Conservation (phyloP, 2,329 filamentous ascomycete genomes). For the Ophiocordyceps sinensis region DNA sequence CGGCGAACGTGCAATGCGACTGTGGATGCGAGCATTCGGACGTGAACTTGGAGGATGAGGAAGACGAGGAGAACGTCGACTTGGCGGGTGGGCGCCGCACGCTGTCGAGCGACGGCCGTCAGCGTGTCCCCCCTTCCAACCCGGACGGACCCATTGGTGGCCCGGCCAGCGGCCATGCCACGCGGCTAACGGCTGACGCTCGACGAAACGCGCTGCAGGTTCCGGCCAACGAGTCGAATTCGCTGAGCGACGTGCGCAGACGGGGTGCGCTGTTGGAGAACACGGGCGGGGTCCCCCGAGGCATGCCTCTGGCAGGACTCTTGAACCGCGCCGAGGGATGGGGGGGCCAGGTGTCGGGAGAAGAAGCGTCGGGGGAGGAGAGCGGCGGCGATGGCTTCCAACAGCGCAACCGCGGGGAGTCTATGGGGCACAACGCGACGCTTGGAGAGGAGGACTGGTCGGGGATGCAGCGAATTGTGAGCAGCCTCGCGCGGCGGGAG, state of each 20-base stretch:
- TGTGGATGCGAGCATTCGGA: slow-evolving; percentile 42
- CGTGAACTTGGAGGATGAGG: slow-evolving; percentile 37
- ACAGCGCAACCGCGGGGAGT: background rate
- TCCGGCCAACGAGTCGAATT: background rate
- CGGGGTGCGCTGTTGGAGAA: background rate
- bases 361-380: slow-evolving; percentile 1
- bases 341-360: background rate
- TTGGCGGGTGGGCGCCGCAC: slow-evolving; percentile 4
- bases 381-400: background rate
- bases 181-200: background rate
- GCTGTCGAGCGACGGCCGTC: background rate
- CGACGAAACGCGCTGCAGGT: background rate
- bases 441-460: slow-evolving; percentile 27
- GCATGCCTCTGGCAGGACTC: background rate
- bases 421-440: slow-evolving; percentile 1
- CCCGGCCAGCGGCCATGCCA: background rate
- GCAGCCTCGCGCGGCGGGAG: slow-evolving; percentile 52
- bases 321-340: background rate
- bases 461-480: slow-evolving; percentile 59
- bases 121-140: background rate
- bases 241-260: background rate
- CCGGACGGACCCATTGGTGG: background rate
- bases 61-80: slow-evolving; percentile 23
- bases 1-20: slow-evolving; percentile 30
- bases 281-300: background rate